phyloP scores from a whole-genome alignment of 306 rosid species.

The Ormosia emarginata region DNA sequence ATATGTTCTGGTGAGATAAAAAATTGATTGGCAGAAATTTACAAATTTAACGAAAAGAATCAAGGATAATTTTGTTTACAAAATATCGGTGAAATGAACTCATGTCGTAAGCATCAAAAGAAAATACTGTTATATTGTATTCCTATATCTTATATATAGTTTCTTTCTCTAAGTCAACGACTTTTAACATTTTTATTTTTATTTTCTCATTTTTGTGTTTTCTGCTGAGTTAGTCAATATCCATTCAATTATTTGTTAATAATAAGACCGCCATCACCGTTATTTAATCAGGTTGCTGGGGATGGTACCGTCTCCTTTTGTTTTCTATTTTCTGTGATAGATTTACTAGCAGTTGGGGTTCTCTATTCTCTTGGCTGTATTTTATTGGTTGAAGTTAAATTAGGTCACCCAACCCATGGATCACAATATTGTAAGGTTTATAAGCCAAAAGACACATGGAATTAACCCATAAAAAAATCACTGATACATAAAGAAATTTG shows the following conservation, averaged over 20 bases:
- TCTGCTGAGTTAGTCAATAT: neutral
- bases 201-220: neutral
- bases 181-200: neutral
- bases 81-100: neutral
- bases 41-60: neutral
- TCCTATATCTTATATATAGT: neutral
- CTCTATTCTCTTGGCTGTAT: neutral
- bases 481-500: neutral
- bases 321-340: neutral
- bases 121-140: neutral
- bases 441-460: neutral
- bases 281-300: constrained; percentile 1
- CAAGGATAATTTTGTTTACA: neutral
- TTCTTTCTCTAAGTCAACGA: neutral
- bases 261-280: neutral
- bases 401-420: constrained; percentile 35
- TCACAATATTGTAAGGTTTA: neutral
- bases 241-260: neutral
- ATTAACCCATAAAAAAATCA: neutral
- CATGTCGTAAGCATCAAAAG: neutral
- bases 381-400: constrained; percentile 17
- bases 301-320: neutral
- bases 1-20: neutral
- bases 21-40: neutral
- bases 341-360: constrained; percentile 12